Percentiles rank a stretch among this genome's conserved stretches.
phyloP scores from a whole-genome alignment of 2,329 filamentous ascomycete species.

The Epichloe coenophiala region DNA sequence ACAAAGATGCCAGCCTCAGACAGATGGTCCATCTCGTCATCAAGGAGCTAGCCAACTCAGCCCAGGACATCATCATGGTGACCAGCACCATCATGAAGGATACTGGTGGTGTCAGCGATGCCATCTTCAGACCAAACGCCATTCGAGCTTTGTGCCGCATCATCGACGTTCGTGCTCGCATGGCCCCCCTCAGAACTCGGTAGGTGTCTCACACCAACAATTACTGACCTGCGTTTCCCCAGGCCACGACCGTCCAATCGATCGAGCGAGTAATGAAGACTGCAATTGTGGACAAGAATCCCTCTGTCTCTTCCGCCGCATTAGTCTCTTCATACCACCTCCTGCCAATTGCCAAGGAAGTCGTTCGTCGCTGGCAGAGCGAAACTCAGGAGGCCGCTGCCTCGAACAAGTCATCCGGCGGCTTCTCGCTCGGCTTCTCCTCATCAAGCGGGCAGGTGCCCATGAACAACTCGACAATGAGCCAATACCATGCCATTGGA shows the following conservation, averaged over 20 bases:
- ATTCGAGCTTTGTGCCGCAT: conserved; percentile 92
- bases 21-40: conserved; percentile 98
- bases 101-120: conserved; percentile 86
- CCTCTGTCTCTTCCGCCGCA: conserved; percentile 89
- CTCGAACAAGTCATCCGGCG: conserved; percentile 73
- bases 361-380: conserved; percentile 94
- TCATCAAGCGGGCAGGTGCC: conserved; percentile 59
- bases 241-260: conserved; percentile 90
- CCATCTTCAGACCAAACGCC: conserved; percentile 87
- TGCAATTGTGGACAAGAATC: conserved; percentile 97
- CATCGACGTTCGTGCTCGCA: conserved; percentile 59
- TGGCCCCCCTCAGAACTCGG: not conserved
- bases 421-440: conserved; percentile 87
- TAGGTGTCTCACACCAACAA: not conserved
- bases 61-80: conserved; percentile 99
- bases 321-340: conserved; percentile 96
- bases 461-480: conserved; percentile 93
- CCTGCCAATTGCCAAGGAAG: conserved; percentile 86
- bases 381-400: conserved; percentile 95
- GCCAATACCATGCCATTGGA: conserved; percentile 96
- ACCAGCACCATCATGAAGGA: conserved; percentile 99
- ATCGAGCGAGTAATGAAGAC: conserved; percentile 99
- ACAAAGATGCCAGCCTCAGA: conserved; percentile 93
- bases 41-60: conserved; percentile 91
- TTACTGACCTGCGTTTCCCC: conserved; percentile 1